A percentile compares a stretch with the other conserved stretches of the same genome.
Evolutionary conservation across 352 stramenopile genomes (phyloP).

Genomic region (Globisporangium nodosum): DNA sequence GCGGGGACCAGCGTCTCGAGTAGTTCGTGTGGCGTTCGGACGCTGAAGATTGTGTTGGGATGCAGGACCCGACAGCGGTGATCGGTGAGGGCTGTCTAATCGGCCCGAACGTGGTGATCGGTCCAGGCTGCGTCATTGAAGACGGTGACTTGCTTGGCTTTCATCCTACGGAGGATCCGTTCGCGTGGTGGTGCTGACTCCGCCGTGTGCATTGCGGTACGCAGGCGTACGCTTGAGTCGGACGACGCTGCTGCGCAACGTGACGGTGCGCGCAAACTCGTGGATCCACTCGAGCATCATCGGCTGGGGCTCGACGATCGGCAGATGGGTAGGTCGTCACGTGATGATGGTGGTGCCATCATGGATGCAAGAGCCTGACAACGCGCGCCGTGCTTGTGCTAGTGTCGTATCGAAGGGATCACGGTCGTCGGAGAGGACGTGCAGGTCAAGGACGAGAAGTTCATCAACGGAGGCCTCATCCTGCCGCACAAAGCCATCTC

Average conservation of each 20-base stretch:
- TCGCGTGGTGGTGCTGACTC: background rate
- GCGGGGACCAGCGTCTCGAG: background rate
- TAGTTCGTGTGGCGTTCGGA: background rate
- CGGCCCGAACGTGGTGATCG: conserved; percentile 82
- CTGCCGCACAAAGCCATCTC: conserved; percentile 87
- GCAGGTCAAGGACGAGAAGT: conserved; percentile 85
- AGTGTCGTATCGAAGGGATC: conserved; percentile 81
- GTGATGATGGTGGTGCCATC: background rate
- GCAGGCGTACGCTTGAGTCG: conserved; percentile 77
- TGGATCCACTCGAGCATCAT: conserved; percentile 89
- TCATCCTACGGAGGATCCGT: too few species aligned
- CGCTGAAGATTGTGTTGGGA: background rate
- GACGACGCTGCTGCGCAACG: conserved; percentile 69
- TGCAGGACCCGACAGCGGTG: conserved; percentile 55
- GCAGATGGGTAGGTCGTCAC: conserved; percentile 56
- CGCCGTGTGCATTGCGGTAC: too few species aligned
- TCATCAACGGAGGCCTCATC: conserved; percentile 86
- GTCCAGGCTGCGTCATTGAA: conserved; percentile 78
- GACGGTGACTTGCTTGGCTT: conserved; percentile 31
- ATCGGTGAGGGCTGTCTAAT: conserved; percentile 80
- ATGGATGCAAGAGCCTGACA: background rate
- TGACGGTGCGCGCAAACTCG: conserved; percentile 74
- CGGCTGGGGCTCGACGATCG: conserved; percentile 84
- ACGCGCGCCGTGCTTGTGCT: background rate
- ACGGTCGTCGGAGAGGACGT: conserved; percentile 86